Evolutionary conservation across 352 stramenopile genomes (phyloP), one percentile per base, ranked within the genome.

Genomic region (Halophytophthora polymorphica): DNA sequence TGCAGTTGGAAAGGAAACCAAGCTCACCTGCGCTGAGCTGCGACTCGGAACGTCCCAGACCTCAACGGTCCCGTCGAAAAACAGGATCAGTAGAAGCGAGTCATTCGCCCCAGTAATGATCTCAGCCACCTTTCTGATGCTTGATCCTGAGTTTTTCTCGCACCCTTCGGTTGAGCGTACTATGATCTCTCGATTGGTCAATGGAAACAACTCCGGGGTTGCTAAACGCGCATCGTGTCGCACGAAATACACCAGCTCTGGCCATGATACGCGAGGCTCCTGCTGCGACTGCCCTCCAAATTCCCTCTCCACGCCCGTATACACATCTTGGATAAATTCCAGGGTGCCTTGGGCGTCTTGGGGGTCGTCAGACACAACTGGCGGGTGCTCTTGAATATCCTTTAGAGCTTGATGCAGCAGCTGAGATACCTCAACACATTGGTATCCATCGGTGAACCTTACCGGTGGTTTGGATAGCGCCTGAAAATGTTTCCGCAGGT

Each of bases 211-310:
- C 15, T 59, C 56, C 14, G 56, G 56, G 1, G 25, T 64, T 15
- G 4, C 42, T 4, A 64, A 19, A 14, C n/a, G 19, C 15, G 48
- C 33, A 5, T 51, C 39, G 34, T 64, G 51, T n/a, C 50, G 17
- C 19, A 56, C 45, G 21, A 64, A 64, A 36, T 60, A 64, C 28
- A 49, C 31, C 12, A 64, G 34, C 17, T 64, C 43, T 7, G 56
- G 56, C 56, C 56, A 64, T 14, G 50, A 56, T 17, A 64, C 43
- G 14, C 18, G 25, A 34, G 14, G 25, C 25, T 31, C 45, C 7
- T 10, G 18, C 2, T 29, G 29, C 21, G 53, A 35, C 2, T 6
- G n/a, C 0, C 11, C 19, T 19, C 33, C 35, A 33, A 60, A 64
- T 6, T 0, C 14, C 3, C 38, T 34, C 44, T 64, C 50, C 18